Conservation (phyloP, 2,329 filamentous ascomycete species). For the Pestalotiopsis sp. region DNA sequence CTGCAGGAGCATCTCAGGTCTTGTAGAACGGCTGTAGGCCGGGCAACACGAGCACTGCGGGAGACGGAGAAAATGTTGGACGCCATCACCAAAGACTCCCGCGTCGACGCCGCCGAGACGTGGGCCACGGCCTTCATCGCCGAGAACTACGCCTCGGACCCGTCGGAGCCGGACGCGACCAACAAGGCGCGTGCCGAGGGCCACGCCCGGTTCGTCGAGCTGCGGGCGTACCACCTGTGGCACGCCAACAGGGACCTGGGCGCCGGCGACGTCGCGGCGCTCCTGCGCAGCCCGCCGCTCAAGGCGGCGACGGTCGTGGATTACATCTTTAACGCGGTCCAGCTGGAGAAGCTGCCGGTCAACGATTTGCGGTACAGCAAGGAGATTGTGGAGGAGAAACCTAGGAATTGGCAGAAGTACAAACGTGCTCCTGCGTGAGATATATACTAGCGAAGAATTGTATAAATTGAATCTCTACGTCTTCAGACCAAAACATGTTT, state of each 20-base stretch:
- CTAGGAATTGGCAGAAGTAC: constrained; percentile 9
- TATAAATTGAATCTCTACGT: not conserved
- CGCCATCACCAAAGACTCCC: constrained; percentile 36
- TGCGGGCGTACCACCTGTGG: constrained; percentile 70
- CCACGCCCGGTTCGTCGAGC: constrained; percentile 26
- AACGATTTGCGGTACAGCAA: constrained; percentile 45
- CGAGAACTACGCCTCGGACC: constrained; percentile 22
- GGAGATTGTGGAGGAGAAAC: constrained; percentile 44
- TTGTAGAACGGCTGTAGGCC: not conserved
- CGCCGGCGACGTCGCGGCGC: constrained; percentile 50
- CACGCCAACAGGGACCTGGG: constrained; percentile 50
- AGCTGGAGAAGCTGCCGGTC: constrained; percentile 52
- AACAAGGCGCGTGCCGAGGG: not conserved
- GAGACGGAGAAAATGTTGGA: not conserved
- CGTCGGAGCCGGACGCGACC: not conserved
- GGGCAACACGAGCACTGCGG: not conserved
- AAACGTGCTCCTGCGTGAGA: not conserved
- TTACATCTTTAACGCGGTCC: constrained; percentile 62
- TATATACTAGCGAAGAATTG: not conserved
- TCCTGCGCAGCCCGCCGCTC: constrained; percentile 65
- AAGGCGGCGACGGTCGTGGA: constrained; percentile 54
- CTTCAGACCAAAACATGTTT: too few species aligned
- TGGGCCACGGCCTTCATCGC: constrained; percentile 39
- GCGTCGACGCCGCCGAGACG: constrained; percentile 46
- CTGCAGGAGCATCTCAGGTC: not conserved